Evolutionary conservation across 129 eudicot genomes (phyloP).

Genomic region (Tagetes patula): DNA sequence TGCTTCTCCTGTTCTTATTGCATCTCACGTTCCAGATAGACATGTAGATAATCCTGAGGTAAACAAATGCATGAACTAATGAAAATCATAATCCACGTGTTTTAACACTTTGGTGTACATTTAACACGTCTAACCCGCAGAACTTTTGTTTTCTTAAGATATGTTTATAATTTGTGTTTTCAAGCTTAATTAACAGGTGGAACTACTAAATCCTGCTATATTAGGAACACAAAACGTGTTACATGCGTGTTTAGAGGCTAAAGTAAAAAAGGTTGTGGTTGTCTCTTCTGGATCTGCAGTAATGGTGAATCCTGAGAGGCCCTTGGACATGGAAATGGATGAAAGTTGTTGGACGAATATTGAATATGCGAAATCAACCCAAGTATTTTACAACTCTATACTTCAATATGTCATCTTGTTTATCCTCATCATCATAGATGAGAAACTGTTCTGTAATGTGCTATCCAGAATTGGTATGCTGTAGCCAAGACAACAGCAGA

Average conservation of each 20-base stretch:
- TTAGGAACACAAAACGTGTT: slow-evolving; percentile 46
- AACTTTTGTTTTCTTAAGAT: not conserved
- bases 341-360: slow-evolving; percentile 45
- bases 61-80: slow-evolving; percentile 14
- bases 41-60: slow-evolving; percentile 43
- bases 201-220: slow-evolving; percentile 42
- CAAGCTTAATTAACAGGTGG: slow-evolving; percentile 25
- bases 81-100: not conserved
- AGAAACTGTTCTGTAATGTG: not conserved
- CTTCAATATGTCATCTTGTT: not conserved
- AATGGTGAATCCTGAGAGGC: slow-evolving; percentile 37
- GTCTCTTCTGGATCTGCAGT: slow-evolving; percentile 42
- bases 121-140: not conserved
- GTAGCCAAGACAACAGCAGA: slow-evolving; percentile 46
- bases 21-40: too few species aligned
- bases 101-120: not conserved
- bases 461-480: slow-evolving; percentile 41
- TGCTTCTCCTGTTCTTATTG: slow-evolving; percentile 55
- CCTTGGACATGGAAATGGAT: slow-evolving; percentile 38
- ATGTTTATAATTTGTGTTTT: not conserved
- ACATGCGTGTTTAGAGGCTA: slow-evolving; percentile 40
- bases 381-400: slow-evolving; percentile 11
- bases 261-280: slow-evolving; percentile 40
- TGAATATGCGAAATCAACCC: slow-evolving; percentile 31
- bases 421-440: not conserved